Base-by-base conservation (phyloP, 768 basidiomycete genomes). In the Pulveroboletus sp. region DNA sequence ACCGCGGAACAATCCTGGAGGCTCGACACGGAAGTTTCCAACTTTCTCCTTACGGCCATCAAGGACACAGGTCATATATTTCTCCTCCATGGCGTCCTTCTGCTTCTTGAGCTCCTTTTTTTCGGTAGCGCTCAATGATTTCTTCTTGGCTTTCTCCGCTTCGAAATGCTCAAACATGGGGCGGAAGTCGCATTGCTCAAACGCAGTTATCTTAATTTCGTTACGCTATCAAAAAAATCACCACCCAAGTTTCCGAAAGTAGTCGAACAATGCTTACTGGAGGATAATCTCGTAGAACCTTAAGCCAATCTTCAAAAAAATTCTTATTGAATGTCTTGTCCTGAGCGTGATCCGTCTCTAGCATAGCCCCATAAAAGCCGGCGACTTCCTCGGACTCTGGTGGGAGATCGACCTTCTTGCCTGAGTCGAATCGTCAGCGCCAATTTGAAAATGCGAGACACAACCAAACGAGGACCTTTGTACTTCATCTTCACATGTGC, bases 1-100 rank as follows among this genome's bases (percentile, higher is more conserved):
- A 54, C 96, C 96, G 68, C 96, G 76, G 72, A 98, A 99, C 44
- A 98, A 72, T n/a, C 95, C 94, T 26, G 96, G 96, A 66, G 96
- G 96, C 77, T 99, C 96, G 45, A 97, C 85, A 57, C 93, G 80
- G 76, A 98, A 98, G 72, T 98, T 99, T 35, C 96, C 96, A 42
- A 97, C 82, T 68, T 97, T 98, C 74, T 99, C 96, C 71, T 93
- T 95, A 46, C 94, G 85, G 11, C 95, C 95, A 62, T 99, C 93
- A 31, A 99, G 80, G n/a, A 85, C 63, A 69, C 95, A 97, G 24
- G 79, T 78, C 18, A 80, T 82, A 69, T 93, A 97, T 55, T 86
- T 87, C 43, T 81, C 82, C 69, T 98, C 96, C 52, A 84, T 62
- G 27, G 81, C 80, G 47, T 97, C 94, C 67, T 85, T 91, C 48